Percentiles rank a stretch among this genome's conserved stretches.
phyloP scores from a whole-genome alignment of 2,329 filamentous ascomycete species.

The Myriosclerotinia scirpicola region DNA sequence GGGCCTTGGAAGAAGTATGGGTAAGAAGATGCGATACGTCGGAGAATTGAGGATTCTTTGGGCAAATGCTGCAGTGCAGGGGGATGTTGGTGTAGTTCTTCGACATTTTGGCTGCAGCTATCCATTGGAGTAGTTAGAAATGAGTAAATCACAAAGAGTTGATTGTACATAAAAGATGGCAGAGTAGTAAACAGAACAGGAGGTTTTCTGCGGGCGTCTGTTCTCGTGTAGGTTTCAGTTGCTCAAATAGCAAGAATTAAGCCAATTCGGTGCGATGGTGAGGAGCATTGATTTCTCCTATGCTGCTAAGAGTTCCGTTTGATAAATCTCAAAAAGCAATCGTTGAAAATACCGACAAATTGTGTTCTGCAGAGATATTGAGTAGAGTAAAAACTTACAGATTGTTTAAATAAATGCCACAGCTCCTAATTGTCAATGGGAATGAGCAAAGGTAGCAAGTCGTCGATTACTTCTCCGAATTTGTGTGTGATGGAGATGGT shows the following conservation, averaged over 20 bases:
- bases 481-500: constrained; percentile 20
- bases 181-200: background rate
- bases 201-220: background rate
- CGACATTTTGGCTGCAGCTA: constrained; percentile 31
- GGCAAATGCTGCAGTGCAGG: constrained; percentile 80
- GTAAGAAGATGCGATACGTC: constrained; percentile 91
- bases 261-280: too few relatives aligned
- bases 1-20: constrained; percentile 89
- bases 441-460: constrained; percentile 37
- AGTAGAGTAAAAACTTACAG: background rate
- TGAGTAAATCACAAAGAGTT: background rate
- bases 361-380: background rate
- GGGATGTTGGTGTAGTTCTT: constrained; percentile 50
- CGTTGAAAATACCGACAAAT: too few relatives aligned
- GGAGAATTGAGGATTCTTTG: constrained; percentile 76
- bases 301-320: background rate
- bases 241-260: background rate
- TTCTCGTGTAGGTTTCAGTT: background rate
- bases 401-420: constrained; percentile 17
- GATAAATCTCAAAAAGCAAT: background rate
- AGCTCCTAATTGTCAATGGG: constrained; percentile 21
- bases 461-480: constrained; percentile 29
- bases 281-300: background rate
- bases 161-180: background rate
- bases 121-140: constrained; percentile 18